Base-by-base conservation (phyloP, 257 asterid genomes). In the Leonotis leonurus region DNA sequence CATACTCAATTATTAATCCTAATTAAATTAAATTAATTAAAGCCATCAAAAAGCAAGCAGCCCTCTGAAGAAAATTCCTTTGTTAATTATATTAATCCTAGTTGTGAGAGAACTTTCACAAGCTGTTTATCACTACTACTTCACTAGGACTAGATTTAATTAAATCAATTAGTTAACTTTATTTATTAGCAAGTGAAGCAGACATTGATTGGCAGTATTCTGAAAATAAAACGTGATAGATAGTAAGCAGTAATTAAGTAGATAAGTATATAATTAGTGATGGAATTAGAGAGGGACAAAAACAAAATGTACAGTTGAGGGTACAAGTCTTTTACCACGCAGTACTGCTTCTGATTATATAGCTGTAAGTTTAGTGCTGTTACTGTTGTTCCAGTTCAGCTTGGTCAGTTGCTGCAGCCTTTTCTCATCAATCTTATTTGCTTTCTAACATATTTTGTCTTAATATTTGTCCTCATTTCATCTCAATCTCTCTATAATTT, bases 211-310 rank as follows among this genome's bases (percentile, higher is more conserved):
- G 67, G 75, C 73, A 51, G 56, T 39, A 29, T 75, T 70, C 25
- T 55, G 72, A 54, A 51, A 68, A 70, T 60, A 73, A 73, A 83
- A 80, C 78, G 80, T 73, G 84, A 63, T 70, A n/a, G n/a, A n/a
- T n/a, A n/a, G n/a, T 69, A 67, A 62, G 53, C 85, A 58, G 75
- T 68, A 30, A 32, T 27, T 24, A 41, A 58, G 62, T 43, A 12
- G 14, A 5, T 20, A 43, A 48, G 12, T 22, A 53, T n/a, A 41
- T 1, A 2, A 29, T 2, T 37, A 17, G 5, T 24, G 49, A 27
- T 60, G 43, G 73, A 7, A 7, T 33, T 14, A 48, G 50, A 9
- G 63, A 30, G 71, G 53, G 78, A 62, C 78, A 68, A 1, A 62
- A 40, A 68, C 70, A 56, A 57, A 46, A 52, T 24, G 9, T 45